Evolutionary conservation across 495 filamentous ascomycete genomes (phyloP).

Genomic region (Aspergillus conjunctus): DNA sequence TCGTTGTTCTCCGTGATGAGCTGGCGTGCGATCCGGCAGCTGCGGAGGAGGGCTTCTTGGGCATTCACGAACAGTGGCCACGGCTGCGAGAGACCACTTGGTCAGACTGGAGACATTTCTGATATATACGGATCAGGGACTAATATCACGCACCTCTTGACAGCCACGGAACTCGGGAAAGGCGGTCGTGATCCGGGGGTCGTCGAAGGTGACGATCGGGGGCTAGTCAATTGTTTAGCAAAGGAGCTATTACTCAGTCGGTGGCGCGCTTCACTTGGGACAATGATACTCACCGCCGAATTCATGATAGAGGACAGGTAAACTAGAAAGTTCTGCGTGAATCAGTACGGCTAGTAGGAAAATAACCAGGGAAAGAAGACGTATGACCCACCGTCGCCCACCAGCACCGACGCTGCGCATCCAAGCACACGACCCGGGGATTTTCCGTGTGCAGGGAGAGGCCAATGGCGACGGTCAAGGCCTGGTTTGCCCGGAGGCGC

Average conservation of each 20-base stretch:
- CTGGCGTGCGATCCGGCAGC: constrained; percentile 1
- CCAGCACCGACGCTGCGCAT: constrained; percentile 47
- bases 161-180: constrained; percentile 36
- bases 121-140: neutral
- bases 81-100: neutral
- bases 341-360: neutral
- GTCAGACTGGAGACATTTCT: neutral
- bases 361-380: neutral
- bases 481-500: constrained; percentile 48
- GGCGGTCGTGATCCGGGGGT: constrained; percentile 45
- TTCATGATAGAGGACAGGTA: constrained; percentile 44
- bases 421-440: constrained; percentile 35
- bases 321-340: constrained; percentile 43
- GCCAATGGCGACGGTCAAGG: constrained; percentile 46
- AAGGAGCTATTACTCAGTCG: constrained; percentile 19
- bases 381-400: constrained; percentile 47
- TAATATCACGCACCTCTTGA: constrained; percentile 9
- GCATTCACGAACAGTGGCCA: constrained; percentile 16
- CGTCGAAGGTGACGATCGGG: constrained; percentile 43
- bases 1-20: neutral
- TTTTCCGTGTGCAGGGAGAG: constrained; percentile 40
- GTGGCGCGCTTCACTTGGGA: constrained; percentile 42
- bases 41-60: constrained; percentile 12
- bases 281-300: constrained; percentile 16
- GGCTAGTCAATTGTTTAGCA: constrained; percentile 25